phyloP scores from a whole-genome alignment of 2,329 filamentous ascomycete species.

The Aspergillus tamarii region DNA sequence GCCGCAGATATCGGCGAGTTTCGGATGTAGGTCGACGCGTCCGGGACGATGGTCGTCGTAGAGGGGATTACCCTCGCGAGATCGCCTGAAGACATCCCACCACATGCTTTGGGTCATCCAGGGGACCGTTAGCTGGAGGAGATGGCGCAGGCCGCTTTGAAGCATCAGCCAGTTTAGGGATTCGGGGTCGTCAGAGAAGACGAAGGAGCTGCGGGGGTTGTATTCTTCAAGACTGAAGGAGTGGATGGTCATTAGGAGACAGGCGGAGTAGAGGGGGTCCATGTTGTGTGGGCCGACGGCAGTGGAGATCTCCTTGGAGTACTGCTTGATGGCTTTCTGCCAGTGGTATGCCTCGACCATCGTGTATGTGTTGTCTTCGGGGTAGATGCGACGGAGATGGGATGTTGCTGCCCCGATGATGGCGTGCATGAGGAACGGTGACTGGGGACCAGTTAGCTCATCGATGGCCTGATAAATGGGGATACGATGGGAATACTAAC shows the following conservation, averaged over 20 bases:
- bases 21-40: constrained; percentile 31
- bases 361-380: constrained; percentile 30
- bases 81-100: constrained; percentile 35
- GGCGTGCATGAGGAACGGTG: constrained; percentile 43
- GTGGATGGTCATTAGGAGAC: constrained; percentile 41
- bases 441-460: constrained; percentile 22
- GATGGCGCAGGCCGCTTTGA: constrained; percentile 37
- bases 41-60: constrained; percentile 35
- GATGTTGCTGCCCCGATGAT: constrained; percentile 37
- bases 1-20: constrained; percentile 39
- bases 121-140: constrained; percentile 29
- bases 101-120: constrained; percentile 40
- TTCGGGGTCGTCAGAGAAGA: constrained; percentile 36
- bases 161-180: constrained; percentile 42
- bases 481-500: constrained; percentile 19
- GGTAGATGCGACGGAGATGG: constrained; percentile 33
- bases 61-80: constrained; percentile 23
- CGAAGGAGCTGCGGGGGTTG: constrained; percentile 37
- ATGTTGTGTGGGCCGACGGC: constrained; percentile 37
- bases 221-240: constrained; percentile 37
- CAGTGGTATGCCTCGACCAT: constrained; percentile 41
- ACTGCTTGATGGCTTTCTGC: constrained; percentile 40
- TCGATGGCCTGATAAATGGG: not conserved
- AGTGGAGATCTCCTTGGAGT: constrained; percentile 34
- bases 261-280: constrained; percentile 42